Base-by-base conservation (phyloP, 2,329 filamentous ascomycete species). In the Pestalotiopsis sp. region DNA sequence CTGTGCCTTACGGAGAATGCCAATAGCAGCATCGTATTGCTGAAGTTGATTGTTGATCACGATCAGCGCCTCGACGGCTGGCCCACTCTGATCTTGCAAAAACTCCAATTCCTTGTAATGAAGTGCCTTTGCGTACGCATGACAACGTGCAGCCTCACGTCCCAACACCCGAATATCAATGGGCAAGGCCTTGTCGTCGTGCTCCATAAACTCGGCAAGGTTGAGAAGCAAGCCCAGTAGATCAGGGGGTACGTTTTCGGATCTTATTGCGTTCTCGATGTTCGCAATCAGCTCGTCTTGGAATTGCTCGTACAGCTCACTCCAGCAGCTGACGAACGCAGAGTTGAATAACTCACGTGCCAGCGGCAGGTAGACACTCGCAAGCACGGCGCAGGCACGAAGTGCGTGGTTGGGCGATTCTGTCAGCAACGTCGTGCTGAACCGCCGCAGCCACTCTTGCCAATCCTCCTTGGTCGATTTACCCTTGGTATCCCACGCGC, bases 61-160 rank as follows among this genome's bases (percentile, higher is more conserved):
- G 74, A 99, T 99, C 68, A 99, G 84, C 7, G 97, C 97, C 80
- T 99, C 96, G 1, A 99, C 96, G 2, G 95, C 94, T 68, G 92
- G 93, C 20, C 94, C 94, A 78, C 95, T 98, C 78, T 98, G 96
- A 77, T 99, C 97, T 73, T 98, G 95, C 68, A 98, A 89, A 78
- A 99, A 99, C 77, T 99, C 97, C 0, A 99, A 85, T 79, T 99
- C 96, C 78, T 99, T 99, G 83, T 99, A 99, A 76, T 99, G 96
- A 52, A 99, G 84, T 10, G 96, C 96, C 81, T 99, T 99, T 40
- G 96, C 96, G 77, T 97, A 99, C 4, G 96, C 97, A 79, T 99
- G 96, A 73, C 97, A 99, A 74, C 97, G 95, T 22, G 93, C 95
- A 62, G 96, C 96, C 78, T 98, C 97, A 76, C 95, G 92, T 39